Conservation (phyloP, 202 grass and related monocot species). For the Setaria viridis region DNA sequence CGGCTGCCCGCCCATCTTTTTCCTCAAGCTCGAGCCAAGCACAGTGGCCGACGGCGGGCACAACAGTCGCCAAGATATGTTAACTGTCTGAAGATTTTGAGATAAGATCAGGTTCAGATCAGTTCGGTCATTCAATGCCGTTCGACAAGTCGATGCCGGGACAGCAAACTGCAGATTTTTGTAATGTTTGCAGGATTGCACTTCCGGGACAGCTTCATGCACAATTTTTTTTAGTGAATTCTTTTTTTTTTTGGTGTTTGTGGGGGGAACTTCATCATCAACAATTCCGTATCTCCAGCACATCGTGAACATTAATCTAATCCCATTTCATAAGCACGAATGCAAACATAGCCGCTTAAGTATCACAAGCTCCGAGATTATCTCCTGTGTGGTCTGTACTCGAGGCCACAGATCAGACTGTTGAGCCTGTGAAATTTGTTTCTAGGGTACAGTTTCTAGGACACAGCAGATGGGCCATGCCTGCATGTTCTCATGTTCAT, state of each 20-base stretch:
- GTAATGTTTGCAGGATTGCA: neutral
- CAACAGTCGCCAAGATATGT: neutral
- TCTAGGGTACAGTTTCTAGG: constrained; percentile 39
- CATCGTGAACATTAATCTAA: constrained; percentile 40
- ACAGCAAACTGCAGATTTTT: neutral
- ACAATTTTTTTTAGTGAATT: neutral
- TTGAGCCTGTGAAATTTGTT: constrained; percentile 28
- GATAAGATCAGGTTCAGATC: constrained; percentile 11
- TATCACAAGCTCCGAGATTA: constrained; percentile 33
- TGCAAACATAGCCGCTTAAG: neutral
- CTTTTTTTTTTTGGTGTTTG: neutral
- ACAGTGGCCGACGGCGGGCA: neutral
- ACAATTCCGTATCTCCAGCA: neutral
- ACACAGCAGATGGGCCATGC: constrained; percentile 17
- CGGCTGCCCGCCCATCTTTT: constrained; percentile 50
- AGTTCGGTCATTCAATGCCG: constrained; percentile 13
- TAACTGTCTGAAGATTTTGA: neutral
- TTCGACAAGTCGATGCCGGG: neutral
- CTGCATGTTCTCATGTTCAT: constrained; percentile 29
- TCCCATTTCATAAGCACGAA: constrained; percentile 8
- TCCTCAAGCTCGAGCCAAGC: constrained; percentile 5
- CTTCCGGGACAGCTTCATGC: constrained; percentile 5
- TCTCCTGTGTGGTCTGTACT: constrained; percentile 18
- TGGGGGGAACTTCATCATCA: neutral
- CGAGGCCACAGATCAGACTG: constrained; percentile 28